Evolutionary conservation across 2,329 filamentous ascomycete genomes (phyloP), one percentile per base, ranked within the genome.

Genomic region (Colletotrichum spaethianum): DNA sequence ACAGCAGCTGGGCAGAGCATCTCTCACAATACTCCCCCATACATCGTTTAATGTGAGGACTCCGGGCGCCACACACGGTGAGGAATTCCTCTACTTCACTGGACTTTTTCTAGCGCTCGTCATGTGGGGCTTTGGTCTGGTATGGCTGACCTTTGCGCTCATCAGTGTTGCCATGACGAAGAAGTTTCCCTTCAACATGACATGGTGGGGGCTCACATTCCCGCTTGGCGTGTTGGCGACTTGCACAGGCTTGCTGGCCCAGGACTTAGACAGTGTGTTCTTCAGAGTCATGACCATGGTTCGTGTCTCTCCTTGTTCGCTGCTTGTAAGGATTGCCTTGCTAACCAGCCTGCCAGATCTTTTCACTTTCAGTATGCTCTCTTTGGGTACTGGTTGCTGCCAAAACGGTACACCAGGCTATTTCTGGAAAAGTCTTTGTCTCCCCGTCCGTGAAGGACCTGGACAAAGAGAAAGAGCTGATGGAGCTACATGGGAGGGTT

Each of bases 71-170:
- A 67, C 82, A 16, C 81, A 87, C 1, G 80, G 75, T 26, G 88
- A 89, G 0, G 82, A 86, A 33, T 83, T 91, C 3, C 82, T 92
- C 7, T 92, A 92, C 74, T 82, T 90, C 1, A 70, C 90, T 0
- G 90, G 91, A 0, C 82, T 90, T 26, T 81, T 85, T 61, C 63
- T 82, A 12, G 84, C 81, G 7, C 76, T 86, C 12, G 71, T 84
- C 38, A 83, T 86, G 79, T 86, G 83, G 82, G 84, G 82, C 0
- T 86, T 86, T 60, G 85, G 80, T 3, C 77, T 86, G 7, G 76
- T 85, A 4, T 85, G 84, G 82, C 75, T 86, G 6, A 80, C 78
- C 11, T 85, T 85, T 63, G 84, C 84, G 4, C 77, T 85, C 61
- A 79, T 85, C 72, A 83, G 81, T 74, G 79, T 84, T 52, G 75